A percentile compares a stretch with the other conserved stretches of the same genome.
phyloP scores from a whole-genome alignment of 306 rosid genomes.

The Sindora glabra region DNA sequence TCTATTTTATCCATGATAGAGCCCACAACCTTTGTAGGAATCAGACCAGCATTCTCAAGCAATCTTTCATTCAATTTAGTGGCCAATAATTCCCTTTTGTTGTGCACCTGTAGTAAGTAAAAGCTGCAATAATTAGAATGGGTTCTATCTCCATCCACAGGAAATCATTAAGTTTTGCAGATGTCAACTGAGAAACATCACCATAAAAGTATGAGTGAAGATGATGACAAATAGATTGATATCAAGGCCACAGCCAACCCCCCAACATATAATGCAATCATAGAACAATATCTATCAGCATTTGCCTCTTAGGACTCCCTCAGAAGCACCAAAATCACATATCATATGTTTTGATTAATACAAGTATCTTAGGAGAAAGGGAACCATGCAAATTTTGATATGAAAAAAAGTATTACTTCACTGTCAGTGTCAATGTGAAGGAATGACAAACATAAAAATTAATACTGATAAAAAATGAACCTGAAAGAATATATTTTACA shows the following conservation, averaged over 20 bases:
- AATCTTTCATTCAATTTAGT: slow-evolving; percentile 42
- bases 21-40: slow-evolving; percentile 38
- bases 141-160: not conserved
- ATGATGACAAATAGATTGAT: not conserved
- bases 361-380: not conserved
- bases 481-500: not conserved
- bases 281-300: not conserved
- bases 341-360: not conserved
- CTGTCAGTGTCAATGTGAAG: too few species aligned
- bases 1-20: slow-evolving; percentile 45
- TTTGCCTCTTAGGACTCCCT: not conserved
- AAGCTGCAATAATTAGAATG: slow-evolving; percentile 8
- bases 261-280: not conserved
- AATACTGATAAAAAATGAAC: not conserved
- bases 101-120: slow-evolving; percentile 41
- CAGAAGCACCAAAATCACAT: slow-evolving; percentile 6
- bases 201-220: not conserved
- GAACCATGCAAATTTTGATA: not conserved
- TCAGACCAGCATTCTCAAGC: slow-evolving; percentile 31
- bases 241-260: not conserved
- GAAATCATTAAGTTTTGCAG: not conserved
- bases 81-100: slow-evolving; percentile 45
- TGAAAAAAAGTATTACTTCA: not conserved
- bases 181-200: not conserved
- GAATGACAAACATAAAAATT: not conserved